These are phyloP conservation scores for Auxenochlorella pyrenoidosa DNA, from an alignment of 139 green algal genomes.

Conservation along the genomic window DNA sequence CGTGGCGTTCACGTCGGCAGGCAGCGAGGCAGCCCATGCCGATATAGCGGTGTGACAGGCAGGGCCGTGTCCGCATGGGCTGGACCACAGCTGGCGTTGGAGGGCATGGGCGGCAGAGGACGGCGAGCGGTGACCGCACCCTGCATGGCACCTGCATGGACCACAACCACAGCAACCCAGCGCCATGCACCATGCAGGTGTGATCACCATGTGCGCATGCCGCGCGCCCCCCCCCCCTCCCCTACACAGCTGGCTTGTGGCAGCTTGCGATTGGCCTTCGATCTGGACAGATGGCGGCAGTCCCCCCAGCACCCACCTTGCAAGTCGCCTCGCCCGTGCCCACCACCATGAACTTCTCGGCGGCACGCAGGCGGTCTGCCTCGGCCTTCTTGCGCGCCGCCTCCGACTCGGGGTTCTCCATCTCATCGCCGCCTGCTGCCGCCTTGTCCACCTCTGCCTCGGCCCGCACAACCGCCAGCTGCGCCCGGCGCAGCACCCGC, in stretches of 20 bases:
- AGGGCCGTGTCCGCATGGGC: not conserved
- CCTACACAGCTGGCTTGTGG: no score
- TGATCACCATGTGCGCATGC: no score
- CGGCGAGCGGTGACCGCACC: no score
- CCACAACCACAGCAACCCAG: no score
- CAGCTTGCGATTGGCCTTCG: no score
- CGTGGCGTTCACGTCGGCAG: not conserved
- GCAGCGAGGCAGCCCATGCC: not conserved
- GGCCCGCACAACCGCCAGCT: constrained; percentile 3
- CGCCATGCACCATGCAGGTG: not conserved
- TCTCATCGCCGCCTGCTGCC: not conserved
- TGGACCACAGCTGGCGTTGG: not conserved
- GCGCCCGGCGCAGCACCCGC: constrained; percentile 2
- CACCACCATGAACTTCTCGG: constrained; percentile 94
- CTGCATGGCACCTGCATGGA: no score
- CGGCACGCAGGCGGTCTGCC: constrained; percentile 79
- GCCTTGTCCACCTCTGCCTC: constrained; percentile 7
- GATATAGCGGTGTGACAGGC: no score
- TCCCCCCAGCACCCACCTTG: constrained; percentile 33
- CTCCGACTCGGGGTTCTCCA: constrained; percentile 64
- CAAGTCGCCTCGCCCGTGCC: constrained; percentile 81
- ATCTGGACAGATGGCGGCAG: no score
- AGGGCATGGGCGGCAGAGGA: not conserved
- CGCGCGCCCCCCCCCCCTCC: no score
- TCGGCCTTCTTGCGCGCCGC: constrained; percentile 66